These are phyloP conservation scores for Lactarius psammicola DNA, from an alignment of 768 basidiomycete genomes.

Conservation along the genomic window DNA sequence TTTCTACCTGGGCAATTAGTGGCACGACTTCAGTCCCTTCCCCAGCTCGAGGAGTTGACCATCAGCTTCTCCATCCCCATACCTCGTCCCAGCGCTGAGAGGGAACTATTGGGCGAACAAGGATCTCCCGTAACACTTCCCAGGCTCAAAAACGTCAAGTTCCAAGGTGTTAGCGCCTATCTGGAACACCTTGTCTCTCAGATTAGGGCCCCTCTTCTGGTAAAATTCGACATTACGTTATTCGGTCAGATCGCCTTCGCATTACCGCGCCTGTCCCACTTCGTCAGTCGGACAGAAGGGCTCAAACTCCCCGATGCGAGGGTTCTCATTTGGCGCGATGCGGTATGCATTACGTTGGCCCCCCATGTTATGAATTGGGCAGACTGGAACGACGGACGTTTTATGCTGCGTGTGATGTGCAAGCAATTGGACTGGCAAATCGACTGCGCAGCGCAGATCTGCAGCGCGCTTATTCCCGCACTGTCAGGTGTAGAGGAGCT, in stretches of 20 bases:
- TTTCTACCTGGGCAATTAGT: neutral
- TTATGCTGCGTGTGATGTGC: neutral
- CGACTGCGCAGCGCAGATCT: slow-evolving; percentile 3
- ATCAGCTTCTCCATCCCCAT: neutral
- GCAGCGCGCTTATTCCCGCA: neutral
- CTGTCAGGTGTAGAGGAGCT: neutral
- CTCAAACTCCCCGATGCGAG: neutral
- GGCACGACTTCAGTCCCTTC: neutral
- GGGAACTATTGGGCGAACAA: neutral
- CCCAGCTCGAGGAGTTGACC: neutral
- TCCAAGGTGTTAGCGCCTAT: neutral
- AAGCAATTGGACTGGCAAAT: slow-evolving; percentile 13
- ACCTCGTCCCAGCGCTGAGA: neutral
- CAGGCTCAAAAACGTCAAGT: neutral
- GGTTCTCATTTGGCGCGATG: neutral
- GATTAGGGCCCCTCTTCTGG: neutral
- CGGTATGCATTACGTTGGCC: neutral
- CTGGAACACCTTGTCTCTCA: neutral
- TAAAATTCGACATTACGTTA: neutral
- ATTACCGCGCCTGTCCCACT: neutral
- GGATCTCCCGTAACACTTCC: neutral
- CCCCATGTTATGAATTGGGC: no score
- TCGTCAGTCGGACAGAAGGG: neutral
- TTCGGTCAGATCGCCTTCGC: neutral
- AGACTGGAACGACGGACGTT: no score